Evolutionary conservation across 148 eudicot species (phyloP).

Genomic region (Rhododendron vialii): DNA sequence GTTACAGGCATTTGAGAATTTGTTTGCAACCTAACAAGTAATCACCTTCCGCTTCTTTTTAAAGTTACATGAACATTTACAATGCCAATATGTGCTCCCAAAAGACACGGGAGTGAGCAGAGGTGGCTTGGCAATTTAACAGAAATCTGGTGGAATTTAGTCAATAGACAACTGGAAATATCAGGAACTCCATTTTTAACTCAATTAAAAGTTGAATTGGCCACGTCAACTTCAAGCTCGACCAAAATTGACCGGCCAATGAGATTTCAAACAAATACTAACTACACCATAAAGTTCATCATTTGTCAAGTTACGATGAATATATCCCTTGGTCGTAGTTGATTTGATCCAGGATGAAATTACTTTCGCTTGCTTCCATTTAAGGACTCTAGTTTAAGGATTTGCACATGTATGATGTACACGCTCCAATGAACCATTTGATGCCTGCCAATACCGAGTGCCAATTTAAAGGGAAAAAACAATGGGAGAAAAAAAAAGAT

Average conservation of each 20-base stretch:
- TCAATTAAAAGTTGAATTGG: background rate
- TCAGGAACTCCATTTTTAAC: background rate
- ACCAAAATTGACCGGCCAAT: background rate
- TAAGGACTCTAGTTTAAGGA: background rate
- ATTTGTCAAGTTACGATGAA: background rate
- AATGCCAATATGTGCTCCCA: background rate
- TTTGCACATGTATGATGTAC: background rate
- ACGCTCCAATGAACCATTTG: background rate
- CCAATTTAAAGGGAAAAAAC: background rate
- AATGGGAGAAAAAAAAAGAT: background rate
- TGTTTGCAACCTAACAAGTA: background rate
- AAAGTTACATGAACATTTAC: background rate
- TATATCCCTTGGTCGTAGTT: background rate
- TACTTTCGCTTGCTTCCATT: background rate
- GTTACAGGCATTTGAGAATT: background rate
- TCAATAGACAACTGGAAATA: background rate
- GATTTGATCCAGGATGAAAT: background rate
- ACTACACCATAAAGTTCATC: background rate
- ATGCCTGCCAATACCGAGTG: background rate
- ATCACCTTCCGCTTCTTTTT: background rate
- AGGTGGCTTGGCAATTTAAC: background rate
- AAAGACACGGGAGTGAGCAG: background rate
- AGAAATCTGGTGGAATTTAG: background rate
- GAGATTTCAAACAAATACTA: background rate
- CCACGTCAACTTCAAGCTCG: background rate